phyloP scores from a whole-genome alignment of 176 grass and related monocot genomes.

The Paspalum vaginatum region DNA sequence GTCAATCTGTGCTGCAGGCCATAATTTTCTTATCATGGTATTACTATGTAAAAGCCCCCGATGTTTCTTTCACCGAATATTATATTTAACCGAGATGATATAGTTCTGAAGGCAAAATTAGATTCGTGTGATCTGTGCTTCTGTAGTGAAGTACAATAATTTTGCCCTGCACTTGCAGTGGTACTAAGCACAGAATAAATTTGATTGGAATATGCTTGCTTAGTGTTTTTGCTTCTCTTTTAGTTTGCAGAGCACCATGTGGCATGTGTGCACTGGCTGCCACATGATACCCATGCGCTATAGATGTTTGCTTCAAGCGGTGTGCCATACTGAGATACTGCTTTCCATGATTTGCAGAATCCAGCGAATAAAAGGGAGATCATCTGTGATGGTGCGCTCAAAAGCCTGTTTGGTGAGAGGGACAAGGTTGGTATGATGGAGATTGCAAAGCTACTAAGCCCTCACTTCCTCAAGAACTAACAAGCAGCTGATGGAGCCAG shows the following conservation, averaged over 20 bases:
- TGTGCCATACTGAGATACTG: not conserved
- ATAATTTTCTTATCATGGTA: not conserved
- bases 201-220: not conserved
- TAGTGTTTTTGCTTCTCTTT: not conserved
- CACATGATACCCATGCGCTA: not conserved
- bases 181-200: not conserved
- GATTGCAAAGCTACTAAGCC: constrained; percentile 54
- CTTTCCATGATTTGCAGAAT: constrained; percentile 58
- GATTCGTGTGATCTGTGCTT: not conserved
- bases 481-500: constrained; percentile 10
- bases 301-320: not conserved
- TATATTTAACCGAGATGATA: not conserved
- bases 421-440: constrained; percentile 78
- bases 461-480: constrained; percentile 79
- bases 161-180: not conserved
- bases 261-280: not conserved
- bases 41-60: not conserved
- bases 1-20: not conserved
- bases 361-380: constrained; percentile 72
- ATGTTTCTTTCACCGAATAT: not conserved
- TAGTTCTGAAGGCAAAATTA: not conserved
- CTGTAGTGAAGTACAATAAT: not conserved
- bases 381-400: constrained; percentile 70
- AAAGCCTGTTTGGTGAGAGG: constrained; percentile 68
- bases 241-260: not conserved